Evolutionary conservation across 108 stramenopile genomes (phyloP).

Genomic region (Thalassiosira profunda): DNA sequence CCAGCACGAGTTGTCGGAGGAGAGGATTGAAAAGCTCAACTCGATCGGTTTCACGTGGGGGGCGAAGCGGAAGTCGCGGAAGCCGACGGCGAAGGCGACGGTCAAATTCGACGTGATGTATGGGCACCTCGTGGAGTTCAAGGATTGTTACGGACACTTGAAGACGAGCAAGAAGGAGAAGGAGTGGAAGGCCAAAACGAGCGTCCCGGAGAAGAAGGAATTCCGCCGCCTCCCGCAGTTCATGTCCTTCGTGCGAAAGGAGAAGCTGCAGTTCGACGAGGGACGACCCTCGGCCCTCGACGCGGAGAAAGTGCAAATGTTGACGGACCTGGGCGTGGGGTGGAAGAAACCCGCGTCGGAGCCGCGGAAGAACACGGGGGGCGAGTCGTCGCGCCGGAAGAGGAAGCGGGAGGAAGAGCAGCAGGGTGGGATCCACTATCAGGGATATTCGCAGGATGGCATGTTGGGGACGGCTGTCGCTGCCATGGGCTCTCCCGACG

Average conservation of each 20-base stretch:
- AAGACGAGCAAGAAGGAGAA: not conserved
- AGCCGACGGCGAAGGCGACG: not conserved
- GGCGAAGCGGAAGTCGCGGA: constrained; percentile 3
- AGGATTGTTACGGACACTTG: not conserved
- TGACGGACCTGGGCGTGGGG: not conserved
- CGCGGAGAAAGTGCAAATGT: not conserved
- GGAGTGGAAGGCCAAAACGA: not conserved
- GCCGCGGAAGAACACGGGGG: constrained; percentile 2
- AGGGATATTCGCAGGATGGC: no score
- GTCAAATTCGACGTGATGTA: not conserved
- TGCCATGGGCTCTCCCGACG: no score
- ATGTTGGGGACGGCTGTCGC: no score
- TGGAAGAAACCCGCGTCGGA: not conserved
- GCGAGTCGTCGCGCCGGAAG: constrained; percentile 2
- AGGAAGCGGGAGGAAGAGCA: no score
- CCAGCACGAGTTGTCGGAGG: constrained; percentile 7
- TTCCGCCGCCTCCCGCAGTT: not conserved
- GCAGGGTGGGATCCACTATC: no score
- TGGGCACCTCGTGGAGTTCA: not conserved
- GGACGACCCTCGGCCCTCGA: not conserved
- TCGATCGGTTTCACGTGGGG: constrained; percentile 9
- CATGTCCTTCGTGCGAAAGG: not conserved
- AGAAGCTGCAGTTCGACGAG: not conserved
- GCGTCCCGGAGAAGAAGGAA: not conserved
- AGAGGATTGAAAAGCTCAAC: not conserved